These are phyloP conservation scores for Colletotrichum shisoi DNA, from an alignment of 2,329 filamentous ascomycete species.

Conservation along the genomic window DNA sequence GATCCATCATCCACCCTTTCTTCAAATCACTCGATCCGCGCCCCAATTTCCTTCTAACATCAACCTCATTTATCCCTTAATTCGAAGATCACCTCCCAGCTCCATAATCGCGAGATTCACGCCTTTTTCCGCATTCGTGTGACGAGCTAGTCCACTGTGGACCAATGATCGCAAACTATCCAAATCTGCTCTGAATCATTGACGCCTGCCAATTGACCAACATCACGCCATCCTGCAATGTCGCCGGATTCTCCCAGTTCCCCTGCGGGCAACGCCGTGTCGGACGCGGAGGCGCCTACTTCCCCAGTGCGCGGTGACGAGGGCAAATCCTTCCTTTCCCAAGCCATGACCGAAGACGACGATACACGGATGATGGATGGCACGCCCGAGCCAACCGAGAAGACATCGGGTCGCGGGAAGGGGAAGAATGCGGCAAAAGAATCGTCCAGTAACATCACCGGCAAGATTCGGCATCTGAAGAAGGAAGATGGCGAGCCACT, in stretches of 20 bases:
- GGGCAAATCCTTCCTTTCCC: constrained; percentile 58
- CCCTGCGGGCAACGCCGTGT: constrained; percentile 49
- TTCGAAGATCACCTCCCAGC: constrained; percentile 2
- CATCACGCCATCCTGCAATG: constrained; percentile 43
- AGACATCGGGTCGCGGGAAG: constrained; percentile 48
- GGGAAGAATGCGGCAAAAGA: constrained; percentile 50
- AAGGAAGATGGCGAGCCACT: constrained; percentile 88
- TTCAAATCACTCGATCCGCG: constrained; percentile 8
- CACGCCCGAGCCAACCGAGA: constrained; percentile 56
- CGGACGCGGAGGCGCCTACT: constrained; percentile 57
- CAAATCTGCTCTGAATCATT: constrained; percentile 25
- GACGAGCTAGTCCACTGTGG: constrained; percentile 13
- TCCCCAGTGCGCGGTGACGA: constrained; percentile 54
- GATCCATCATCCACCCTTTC: constrained; percentile 23
- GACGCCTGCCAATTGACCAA: constrained; percentile 25
- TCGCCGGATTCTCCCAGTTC: constrained; percentile 53
- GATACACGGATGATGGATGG: constrained; percentile 50
- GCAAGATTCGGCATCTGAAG: constrained; percentile 84
- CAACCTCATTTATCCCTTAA: neutral
- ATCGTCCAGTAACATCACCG: constrained; percentile 54
- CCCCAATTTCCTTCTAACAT: constrained; percentile 6
- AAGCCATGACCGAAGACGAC: constrained; percentile 58
- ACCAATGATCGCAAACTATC: constrained; percentile 29
- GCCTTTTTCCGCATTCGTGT: constrained; percentile 28
- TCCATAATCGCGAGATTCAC: constrained; percentile 25